These are phyloP conservation scores for Papiliotrema terrestris DNA, from an alignment of 1,284 basidiomycete genomes.

Conservation along the genomic window DNA sequence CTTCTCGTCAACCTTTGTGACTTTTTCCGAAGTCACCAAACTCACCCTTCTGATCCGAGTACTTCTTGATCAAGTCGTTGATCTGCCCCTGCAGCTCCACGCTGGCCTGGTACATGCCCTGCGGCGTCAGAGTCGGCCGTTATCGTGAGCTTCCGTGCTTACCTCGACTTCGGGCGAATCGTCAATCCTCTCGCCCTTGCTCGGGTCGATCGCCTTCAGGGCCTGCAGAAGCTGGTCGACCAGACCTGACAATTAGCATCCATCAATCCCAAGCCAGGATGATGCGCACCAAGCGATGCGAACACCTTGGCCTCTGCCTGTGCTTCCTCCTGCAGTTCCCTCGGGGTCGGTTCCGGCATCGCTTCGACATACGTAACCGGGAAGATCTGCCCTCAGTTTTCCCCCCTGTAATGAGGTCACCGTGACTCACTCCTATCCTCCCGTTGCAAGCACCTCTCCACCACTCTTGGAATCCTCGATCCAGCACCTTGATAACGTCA, in stretches of 20 bases:
- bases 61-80: slow-evolving; percentile 94
- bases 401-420: too few relatives aligned
- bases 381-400: slow-evolving; percentile 75
- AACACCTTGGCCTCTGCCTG: slow-evolving; percentile 81
- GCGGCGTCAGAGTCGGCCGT: neutral
- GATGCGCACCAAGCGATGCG: slow-evolving; percentile 38
- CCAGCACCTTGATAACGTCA: slow-evolving; percentile 93
- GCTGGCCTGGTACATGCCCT: slow-evolving; percentile 87
- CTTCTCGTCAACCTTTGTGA: slow-evolving; percentile 20
- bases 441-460: slow-evolving; percentile 94
- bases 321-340: slow-evolving; percentile 76
- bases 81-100: slow-evolving; percentile 91
- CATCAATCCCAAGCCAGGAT: slow-evolving; percentile 36
- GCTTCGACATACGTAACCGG: slow-evolving; percentile 97
- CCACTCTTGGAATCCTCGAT: slow-evolving; percentile 96
- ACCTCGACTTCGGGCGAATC: slow-evolving; percentile 94
- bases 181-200: slow-evolving; percentile 74
- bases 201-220: slow-evolving; percentile 71
- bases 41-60: slow-evolving; percentile 83
- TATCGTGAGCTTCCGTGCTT: slow-evolving; percentile 7
- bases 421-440: slow-evolving; percentile 62
- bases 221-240: slow-evolving; percentile 84
- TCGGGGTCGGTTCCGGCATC: slow-evolving; percentile 76
- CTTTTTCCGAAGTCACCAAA: slow-evolving; percentile 29
- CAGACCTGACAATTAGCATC: slow-evolving; percentile 57